Conservation (phyloP, 2,329 filamentous ascomycete species). For the Dichotomopilus funicola region DNA sequence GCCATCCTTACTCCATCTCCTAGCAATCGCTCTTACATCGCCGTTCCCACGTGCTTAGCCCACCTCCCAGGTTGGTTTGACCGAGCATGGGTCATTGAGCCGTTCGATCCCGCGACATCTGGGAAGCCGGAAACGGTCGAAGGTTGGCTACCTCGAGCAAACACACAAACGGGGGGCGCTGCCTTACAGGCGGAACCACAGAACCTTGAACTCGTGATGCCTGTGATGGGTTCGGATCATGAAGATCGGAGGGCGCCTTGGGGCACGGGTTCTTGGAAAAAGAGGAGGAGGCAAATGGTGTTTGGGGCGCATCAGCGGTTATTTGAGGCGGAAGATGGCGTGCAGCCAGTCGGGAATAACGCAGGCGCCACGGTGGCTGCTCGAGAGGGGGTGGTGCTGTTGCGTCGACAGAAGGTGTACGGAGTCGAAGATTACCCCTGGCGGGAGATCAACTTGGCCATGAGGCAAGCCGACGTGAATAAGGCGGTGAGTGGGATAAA, state of each 20-base stretch:
- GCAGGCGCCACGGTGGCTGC: neutral
- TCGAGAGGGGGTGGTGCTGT: conserved; percentile 3
- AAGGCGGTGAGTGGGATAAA: no score
- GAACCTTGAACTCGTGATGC: conserved; percentile 8
- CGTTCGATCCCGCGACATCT: conserved; percentile 13
- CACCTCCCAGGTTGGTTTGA: conserved; percentile 14
- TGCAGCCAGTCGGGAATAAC: neutral
- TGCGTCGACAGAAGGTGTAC: conserved; percentile 21
- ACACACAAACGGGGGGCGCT: neutral
- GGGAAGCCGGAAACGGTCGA: neutral
- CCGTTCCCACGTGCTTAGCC: conserved; percentile 15
- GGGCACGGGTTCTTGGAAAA: conserved; percentile 12
- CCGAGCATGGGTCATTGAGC: conserved; percentile 22
- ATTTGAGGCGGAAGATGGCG: neutral
- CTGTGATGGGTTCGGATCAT: conserved; percentile 17
- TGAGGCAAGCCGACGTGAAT: neutral
- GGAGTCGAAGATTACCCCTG: conserved; percentile 19
- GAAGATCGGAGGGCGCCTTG: conserved; percentile 8
- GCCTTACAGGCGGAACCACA: neutral
- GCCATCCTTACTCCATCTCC: conserved; percentile 4
- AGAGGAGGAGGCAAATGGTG: conserved; percentile 10
- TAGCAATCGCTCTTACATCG: conserved; percentile 18
- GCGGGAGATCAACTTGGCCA: conserved; percentile 3
- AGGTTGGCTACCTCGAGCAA: conserved; percentile 6
- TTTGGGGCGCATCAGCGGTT: conserved; percentile 9